These are phyloP conservation scores for Phyllosticta paracitricarpa DNA, from an alignment of 2,329 filamentous ascomycete species.

Conservation along the genomic window DNA sequence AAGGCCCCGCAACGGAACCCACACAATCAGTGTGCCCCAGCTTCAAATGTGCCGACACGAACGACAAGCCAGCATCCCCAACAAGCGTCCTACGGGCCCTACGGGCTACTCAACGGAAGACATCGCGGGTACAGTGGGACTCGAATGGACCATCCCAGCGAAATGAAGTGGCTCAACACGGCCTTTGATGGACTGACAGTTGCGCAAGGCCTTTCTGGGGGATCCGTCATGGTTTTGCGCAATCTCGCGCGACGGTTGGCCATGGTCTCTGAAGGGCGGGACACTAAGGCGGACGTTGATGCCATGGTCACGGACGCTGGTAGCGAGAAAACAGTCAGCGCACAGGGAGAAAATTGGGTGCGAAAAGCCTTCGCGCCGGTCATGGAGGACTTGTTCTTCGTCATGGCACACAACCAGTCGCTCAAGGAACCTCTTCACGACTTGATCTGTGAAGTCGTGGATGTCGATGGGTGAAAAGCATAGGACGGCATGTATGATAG, in stretches of 20 bases:
- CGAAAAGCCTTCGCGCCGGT: slow-evolving; percentile 58
- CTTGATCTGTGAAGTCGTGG: slow-evolving; percentile 21
- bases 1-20: slow-evolving; percentile 30
- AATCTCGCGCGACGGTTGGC: slow-evolving; percentile 54
- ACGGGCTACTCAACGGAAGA: background rate
- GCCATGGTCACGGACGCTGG: slow-evolving; percentile 31
- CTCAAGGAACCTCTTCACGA: slow-evolving; percentile 29
- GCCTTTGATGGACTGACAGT: slow-evolving; percentile 42
- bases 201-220: slow-evolving; percentile 69
- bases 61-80: background rate
- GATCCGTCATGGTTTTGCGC: slow-evolving; percentile 64
- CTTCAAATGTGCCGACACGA: background rate
- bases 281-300: slow-evolving; percentile 39
- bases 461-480: slow-evolving; percentile 1
- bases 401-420: slow-evolving; percentile 55
- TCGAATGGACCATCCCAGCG: slow-evolving; percentile 15
- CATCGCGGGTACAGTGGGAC: slow-evolving; percentile 23
- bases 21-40: slow-evolving; percentile 43
- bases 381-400: slow-evolving; percentile 54
- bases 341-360: slow-evolving; percentile 47
- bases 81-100: background rate
- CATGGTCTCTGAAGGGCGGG: slow-evolving; percentile 13
- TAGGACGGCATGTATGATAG: slow-evolving; percentile 4
- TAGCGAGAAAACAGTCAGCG: slow-evolving; percentile 19
- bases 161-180: slow-evolving; percentile 36